Base-by-base conservation (phyloP, 441 rosid species). In the Raphanus hybrid region DNA sequence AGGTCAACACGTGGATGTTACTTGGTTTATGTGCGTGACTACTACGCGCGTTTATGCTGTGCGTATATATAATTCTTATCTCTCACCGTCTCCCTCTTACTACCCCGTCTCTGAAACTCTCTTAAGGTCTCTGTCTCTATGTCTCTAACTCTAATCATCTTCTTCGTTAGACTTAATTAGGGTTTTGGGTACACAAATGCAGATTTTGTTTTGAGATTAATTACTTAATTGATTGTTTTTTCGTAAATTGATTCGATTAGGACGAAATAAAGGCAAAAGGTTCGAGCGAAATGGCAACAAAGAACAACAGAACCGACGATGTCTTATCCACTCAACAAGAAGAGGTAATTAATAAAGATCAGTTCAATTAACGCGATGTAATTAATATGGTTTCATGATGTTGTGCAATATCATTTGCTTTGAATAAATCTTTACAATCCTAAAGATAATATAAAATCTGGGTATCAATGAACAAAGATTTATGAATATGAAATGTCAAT, bases 211-310 rank as follows among this genome's bases (percentile, higher is more conserved):
- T 8, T 50, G 18, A 7, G 9, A 52, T 52, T 52, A 52, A 15
- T 52, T 15, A 15, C 23, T 52, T 52, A 15, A 12, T 11, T 10
- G n/a, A 6, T 63, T 57, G 20, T 20, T 8, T 23, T 52, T 69
- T 45, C 4, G 0, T 50, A n/a, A 41, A 71, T 15, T 65, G 34
- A 75, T 69, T 68, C n/a, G 55, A 79, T 64, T 16, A 74, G 74
- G 27, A 61, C 58, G 60, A 52, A 75, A 87, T 2, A n/a, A 45
- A 35, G 35, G 35, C 34, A 60, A 73, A 65, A 64, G 11, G 15
- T 15, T 60, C 6, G 45, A 3, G 61, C 57, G 58, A 60, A 89
- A 78, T 73, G 78, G 32, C 90, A 90, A 87, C 87, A 8, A 90
- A 82, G 69, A 83, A 70, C 84, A 84, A 75, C 71, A 59, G 81